Percentiles rank a stretch among this genome's conserved stretches.
Evolutionary conservation across 176 grass and related monocot genomes (phyloP).

Genomic region (Themeda triandra): DNA sequence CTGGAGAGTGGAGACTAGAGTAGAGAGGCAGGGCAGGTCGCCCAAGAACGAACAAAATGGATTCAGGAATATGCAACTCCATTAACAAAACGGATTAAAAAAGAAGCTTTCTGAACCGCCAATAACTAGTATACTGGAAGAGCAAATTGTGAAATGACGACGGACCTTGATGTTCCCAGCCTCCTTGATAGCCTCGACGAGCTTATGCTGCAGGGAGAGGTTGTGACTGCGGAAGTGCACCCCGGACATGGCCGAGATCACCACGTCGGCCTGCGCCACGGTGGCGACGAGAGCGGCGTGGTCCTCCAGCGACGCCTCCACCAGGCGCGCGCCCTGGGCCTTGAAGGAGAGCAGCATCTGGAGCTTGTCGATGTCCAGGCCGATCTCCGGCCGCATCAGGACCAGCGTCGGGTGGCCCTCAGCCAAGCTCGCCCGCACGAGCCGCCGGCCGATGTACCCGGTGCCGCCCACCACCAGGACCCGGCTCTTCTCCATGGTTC

Average conservation of each 20-base stretch:
- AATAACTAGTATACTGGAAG: no score
- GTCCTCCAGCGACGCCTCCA: conserved; percentile 49
- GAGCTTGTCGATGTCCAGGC: conserved; percentile 32
- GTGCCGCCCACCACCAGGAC: conserved; percentile 40
- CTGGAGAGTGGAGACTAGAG: no score
- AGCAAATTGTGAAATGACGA: background rate
- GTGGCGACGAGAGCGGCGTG: conserved; percentile 38
- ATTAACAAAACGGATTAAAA: no score
- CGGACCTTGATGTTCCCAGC: no score
- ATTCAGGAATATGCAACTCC: no score
- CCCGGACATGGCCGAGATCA: conserved; percentile 46
- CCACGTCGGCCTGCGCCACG: conserved; percentile 57
- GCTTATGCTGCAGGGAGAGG: no score
- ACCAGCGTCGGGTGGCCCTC: conserved; percentile 48
- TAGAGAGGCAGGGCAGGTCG: no score
- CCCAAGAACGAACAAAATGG: no score
- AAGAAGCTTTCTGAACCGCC: no score
- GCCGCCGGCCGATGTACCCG: background rate
- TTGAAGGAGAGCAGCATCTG: conserved; percentile 57
- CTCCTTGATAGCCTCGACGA: no score
- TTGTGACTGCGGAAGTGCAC: background rate
- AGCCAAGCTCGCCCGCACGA: conserved; percentile 39
- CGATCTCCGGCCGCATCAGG: conserved; percentile 51
- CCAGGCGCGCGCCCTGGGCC: conserved; percentile 39
- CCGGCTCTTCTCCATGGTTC: conserved; percentile 17